A percentile compares a stretch with the other conserved stretches of the same genome.
phyloP scores from a whole-genome alignment of 202 grass and related monocot genomes.

The Cymbopogon flexuosus region DNA sequence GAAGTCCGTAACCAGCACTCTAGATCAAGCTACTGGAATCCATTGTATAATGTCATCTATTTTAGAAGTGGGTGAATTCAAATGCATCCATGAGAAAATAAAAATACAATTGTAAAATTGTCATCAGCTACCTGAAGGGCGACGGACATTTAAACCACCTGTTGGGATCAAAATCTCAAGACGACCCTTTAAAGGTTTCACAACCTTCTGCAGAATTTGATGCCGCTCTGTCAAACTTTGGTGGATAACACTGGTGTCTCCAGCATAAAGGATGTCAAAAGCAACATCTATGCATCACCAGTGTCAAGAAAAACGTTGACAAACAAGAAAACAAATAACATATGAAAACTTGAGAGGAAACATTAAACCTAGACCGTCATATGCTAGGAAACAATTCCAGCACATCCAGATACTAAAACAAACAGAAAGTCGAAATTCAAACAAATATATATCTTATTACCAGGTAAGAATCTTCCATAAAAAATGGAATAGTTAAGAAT shows the following conservation, averaged over 20 bases:
- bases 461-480: slow-evolving; percentile 1
- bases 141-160: slow-evolving; percentile 65
- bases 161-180: slow-evolving; percentile 80
- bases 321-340: slow-evolving; percentile 18
- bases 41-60: not conserved
- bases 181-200: slow-evolving; percentile 75
- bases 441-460: not conserved
- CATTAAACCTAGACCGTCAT: not conserved
- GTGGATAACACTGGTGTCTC: slow-evolving; percentile 89
- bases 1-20: slow-evolving; percentile 11
- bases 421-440: not conserved
- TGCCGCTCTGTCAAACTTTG: slow-evolving; percentile 80
- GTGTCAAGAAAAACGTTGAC: slow-evolving; percentile 50
- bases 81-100: not conserved
- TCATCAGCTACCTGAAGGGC: slow-evolving; percentile 47
- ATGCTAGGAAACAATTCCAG: not conserved
- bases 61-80: not conserved
- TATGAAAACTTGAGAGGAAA: slow-evolving; percentile 1
- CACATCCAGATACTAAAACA: not conserved
- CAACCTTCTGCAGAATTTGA: slow-evolving; percentile 56
- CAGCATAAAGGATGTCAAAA: slow-evolving; percentile 97
- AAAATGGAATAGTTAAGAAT: not conserved
- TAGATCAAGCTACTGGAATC: slow-evolving; percentile 10
- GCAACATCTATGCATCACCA: slow-evolving; percentile 62
- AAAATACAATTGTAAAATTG: not conserved